Base-by-base conservation (phyloP, 2,329 filamentous ascomycete species). In the Fonsecaea monophora region DNA sequence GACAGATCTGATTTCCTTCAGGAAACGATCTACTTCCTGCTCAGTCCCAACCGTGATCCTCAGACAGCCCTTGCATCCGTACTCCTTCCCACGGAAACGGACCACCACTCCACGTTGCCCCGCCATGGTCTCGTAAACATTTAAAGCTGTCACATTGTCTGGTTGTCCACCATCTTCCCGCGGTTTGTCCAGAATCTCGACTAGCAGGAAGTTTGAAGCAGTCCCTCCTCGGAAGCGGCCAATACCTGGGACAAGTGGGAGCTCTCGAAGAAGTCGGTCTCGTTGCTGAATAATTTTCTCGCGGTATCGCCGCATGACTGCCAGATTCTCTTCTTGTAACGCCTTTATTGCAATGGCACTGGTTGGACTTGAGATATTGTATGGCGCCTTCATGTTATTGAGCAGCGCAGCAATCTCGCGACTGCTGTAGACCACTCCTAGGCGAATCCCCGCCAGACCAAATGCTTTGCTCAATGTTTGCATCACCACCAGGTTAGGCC, bases 391-490 rank as follows among this genome's bases (percentile, higher is more conserved):
- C 75, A 99, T 84, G 76, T 86, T 93, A 81, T 99, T 99, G 63
- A 99, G 84, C 12, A 99, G 83, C 15, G 81, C 79, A 1, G 94
- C 93, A 69, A 99, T 89, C 5, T 88, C 84, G 0, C 88, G 84
- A 9, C 88, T 86, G 4, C 92, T 86, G 77, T 97, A 99, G 0
- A 92, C 92, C 7, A 89, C 91, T 55, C 95, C 95, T 0, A 99
- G 85, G 15, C 95, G 86, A 76, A 99, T 97, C 59, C 94, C 95
- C 3, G 95, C 95, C 75, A 99, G 86, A 34, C 95, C 95, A 76
- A 99, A 99, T 0, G 93, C 95, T 79, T 99, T 99, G 74, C 92
- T 96, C n/a, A 98, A 85, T 0, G 95, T 99, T 83, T 99, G 95
- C 92, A 98, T 92, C 65, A 99, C 94, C 18, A 97, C 93, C 32